Evolutionary conservation across 2,329 filamentous ascomycete species (phyloP), one percentile per base, ranked within the genome.

Genomic region (Chrysosporium keratinophilum): DNA sequence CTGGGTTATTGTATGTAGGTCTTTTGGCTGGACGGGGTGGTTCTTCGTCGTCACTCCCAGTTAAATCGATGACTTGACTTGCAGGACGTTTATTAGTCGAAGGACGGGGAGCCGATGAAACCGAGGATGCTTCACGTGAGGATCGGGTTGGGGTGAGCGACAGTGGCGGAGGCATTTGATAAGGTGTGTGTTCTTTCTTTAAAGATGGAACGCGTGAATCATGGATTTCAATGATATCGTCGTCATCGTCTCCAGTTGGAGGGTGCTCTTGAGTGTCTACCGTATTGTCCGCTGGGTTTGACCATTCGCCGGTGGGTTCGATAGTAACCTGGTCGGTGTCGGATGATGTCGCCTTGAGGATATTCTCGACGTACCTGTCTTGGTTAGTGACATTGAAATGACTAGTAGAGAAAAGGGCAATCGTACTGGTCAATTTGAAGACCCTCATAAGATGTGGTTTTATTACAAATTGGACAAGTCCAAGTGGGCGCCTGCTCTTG

Each of bases 401-500:
- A 15, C 3, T 10, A 52, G 12, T 19, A 34, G 7, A 3, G 15
- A 11, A 23, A n/a, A 47, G 20, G 20, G 23, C 39, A 37, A 43
- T 72, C 82, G 70, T 76, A 93, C 81, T 93, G 86, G 61, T 98
- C 93, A 31, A 97, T 82, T 10, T 88, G 88, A 20, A 98, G 73
- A 46, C 80, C 83, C 49, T 91, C 85, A 67, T 88, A 98, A 0
- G 83, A 81, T 1, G 89, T 84, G 0, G 80, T 71, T 64, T 90
- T 94, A 69, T 85, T 91, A 74, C 93, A 98, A 19, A 96, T 84
- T 0, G 93, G 93, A 64, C 93, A 98, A n/a, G 83, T 77, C 93
- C 93, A 98, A 15, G 93, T 94, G 0, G 93, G 93, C 0, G 88
- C 91, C 73, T 98, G 93, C 67, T 97, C 89, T 67, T 97, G 91